Evolutionary conservation across 805 yeast genomes (phyloP), one percentile per base, ranked within the genome.

Genomic region (Hanseniaspora mollemarum): DNA sequence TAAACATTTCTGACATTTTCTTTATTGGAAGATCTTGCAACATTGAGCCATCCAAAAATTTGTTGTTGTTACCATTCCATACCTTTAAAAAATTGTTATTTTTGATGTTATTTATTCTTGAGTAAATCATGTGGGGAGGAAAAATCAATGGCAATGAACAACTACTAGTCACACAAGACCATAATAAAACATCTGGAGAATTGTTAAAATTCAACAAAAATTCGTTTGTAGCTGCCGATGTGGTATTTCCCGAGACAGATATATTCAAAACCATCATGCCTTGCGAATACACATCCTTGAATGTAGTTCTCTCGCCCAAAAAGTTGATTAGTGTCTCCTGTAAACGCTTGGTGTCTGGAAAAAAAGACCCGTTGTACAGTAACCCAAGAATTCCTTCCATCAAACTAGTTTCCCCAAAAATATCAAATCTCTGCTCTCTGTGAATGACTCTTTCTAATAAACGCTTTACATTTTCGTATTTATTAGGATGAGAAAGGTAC

Each of bases 41-140:
- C 7, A 92, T 95, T 0, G 96, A 87, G 0, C 99, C 99, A 65
- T 92, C 99, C 28, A 92, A 88, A 65, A 83, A 92, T 58, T 83
- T 82, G 33, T 86, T 73, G 18, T 81, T 73, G 35, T 60, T 62
- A 24, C 76, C 75, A 53, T 84, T 81, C 97, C 97, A 92, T 58
- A 87, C 87, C 52, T 77, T 80, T 19, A 46, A 18, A 39, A 39
- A 39, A 6, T 39, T 24, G 15, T n/a, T 25, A 6, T 32, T 38
- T 6, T 18, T 77, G 16, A 84, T 84, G 0, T 94, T n/a, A n/a
- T n/a, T n/a, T n/a, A n/a, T 84, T 51, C 71, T 71, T 1, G 83
- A 77, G 58, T 83, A 80, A 63, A 87, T 87, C 58, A 90, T 96
- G 60, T 81, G 81, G 39, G 92, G 78, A 1, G 88, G 79, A 15